Evolutionary conservation across 2,329 filamentous ascomycete species (phyloP), one percentile per base, ranked within the genome.

Genomic region (Verticillium nonalfalfae): DNA sequence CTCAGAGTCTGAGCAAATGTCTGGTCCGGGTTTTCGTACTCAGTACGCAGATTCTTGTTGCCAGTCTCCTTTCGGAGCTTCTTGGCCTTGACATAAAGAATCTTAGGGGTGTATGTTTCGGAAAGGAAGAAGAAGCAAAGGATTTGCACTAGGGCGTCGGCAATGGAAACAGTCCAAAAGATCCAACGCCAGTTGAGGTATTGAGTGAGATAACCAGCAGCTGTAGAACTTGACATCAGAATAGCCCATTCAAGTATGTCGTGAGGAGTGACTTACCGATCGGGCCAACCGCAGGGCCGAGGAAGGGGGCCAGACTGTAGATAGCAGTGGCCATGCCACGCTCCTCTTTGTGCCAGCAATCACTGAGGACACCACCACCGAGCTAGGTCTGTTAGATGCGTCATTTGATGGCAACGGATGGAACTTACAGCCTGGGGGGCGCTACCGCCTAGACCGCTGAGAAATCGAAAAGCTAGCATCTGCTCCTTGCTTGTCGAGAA

Each of bases 391-490:
- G 26, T 26, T 26, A 26, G 26, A 26, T 26, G 26, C 26, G 26
- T 26, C 26, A 26, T 26, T 26, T 26, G 26, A 26, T 26, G 26
- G 26, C 26, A 26, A 26, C 26, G 26, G 26, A 4, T 26, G 26
- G 26, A 26, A 52, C 72, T 9, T 65, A 73, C 76, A 54, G 81
- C 80, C 66, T 81, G 74, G 7, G 78, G 78, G 1, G 78, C 76
- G 34, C 76, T 77, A 3, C 77, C 78, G 2, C 76, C 78, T 0
- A 81, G 62, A 4, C 81, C 81, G 63, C 76, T 76, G 7, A 83
- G 66, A 58, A 84, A 79, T 1, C 81, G 78, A 65, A 81, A 83
- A 3, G 76, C 72, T 14, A 84, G 71, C 63, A 85, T 75, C 69
- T 81, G 76, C 14, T 69, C 71, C 7, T 74, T 74, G 14, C 69